phyloP scores from a whole-genome alignment of 2,329 filamentous ascomycete genomes.

The Whalleya microplaca region DNA sequence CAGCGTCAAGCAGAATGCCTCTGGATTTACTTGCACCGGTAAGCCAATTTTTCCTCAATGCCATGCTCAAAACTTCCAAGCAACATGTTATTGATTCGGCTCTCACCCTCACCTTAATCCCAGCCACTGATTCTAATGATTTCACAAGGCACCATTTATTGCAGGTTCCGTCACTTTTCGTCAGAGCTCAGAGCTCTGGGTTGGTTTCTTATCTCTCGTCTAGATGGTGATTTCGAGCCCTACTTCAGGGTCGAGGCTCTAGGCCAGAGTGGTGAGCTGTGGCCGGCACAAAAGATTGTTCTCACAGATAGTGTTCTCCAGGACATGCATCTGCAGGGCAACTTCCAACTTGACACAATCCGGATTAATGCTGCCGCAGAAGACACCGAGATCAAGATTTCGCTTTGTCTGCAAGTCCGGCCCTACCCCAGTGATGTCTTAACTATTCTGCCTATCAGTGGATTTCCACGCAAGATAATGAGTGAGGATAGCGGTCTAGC shows the following conservation, averaged over 20 bases:
- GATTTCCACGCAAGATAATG: slow-evolving; percentile 37
- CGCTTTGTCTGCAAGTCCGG: slow-evolving; percentile 31
- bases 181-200: slow-evolving; percentile 36
- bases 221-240: slow-evolving; percentile 38
- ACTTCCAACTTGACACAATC: slow-evolving; percentile 34
- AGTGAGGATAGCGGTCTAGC: slow-evolving; percentile 31
- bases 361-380: slow-evolving; percentile 30
- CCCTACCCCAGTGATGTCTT: slow-evolving; percentile 30
- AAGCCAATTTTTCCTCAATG: not conserved
- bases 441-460: slow-evolving; percentile 35
- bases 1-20: slow-evolving; percentile 32
- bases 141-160: slow-evolving; percentile 34
- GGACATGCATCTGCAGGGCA: slow-evolving; percentile 38
- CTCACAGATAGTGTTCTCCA: slow-evolving; percentile 33
- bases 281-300: slow-evolving; percentile 30
- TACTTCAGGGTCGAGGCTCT: slow-evolving; percentile 37
- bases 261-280: slow-evolving; percentile 17
- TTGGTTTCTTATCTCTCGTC: slow-evolving; percentile 36
- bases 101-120: not conserved
- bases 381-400: slow-evolving; percentile 31
- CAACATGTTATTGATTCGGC: no score
- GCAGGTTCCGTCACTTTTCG: slow-evolving; percentile 33
- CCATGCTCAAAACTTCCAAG: no score
- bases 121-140: not conserved
- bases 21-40: slow-evolving; percentile 38